Base-by-base conservation (phyloP, 108 stramenopile species). In the Chaetoceros tenuissimus region DNA sequence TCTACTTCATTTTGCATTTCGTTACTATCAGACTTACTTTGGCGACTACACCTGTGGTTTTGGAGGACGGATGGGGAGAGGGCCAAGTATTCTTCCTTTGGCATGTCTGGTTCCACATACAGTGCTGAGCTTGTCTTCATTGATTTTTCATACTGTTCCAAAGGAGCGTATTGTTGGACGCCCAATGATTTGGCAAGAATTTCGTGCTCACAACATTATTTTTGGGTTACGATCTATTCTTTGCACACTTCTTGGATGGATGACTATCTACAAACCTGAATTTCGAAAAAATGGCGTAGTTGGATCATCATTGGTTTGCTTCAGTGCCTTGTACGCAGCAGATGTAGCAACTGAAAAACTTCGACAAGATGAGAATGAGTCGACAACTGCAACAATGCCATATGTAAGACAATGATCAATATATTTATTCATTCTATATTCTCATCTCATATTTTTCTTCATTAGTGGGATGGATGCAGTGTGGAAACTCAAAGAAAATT, bases 161-260 rank as follows among this genome's bases (percentile, higher is more conserved):
- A 68, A 53, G 31, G 78, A 84, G 50, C 60, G 82, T 19, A 62
- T 79, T 3, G 78, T 84, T 20, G 74, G 73, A 18, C 64, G 60
- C 16, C 82, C 82, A 31, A 84, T 84, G 82, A 78, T 78, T 43
- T 84, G 82, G 82, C 67, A 71, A 56, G 82, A 84, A 56, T 84
- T 63, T 56, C 79, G 79, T 13, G 48, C 68, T 19, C 79, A 80
- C 55, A 77, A 71, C 40, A 79, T 84, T 20, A 53, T 64, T 24
- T 84, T 84, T 68, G 77, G 66, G 10, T 10, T 74, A 31, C 46
- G 79, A 53, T 77, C 75, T 0, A 34, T 80, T 25, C 13, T 73
- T 21, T 34, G 52, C 20, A 53, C 73, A 0, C 7, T 74, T 20
- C 50, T 69, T 17, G 56, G 69, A 21, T 70, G 71, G 65, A 48